These are phyloP conservation scores for Tremellales sp. DNA, from an alignment of 1,284 basidiomycete genomes.

Conservation along the genomic window DNA sequence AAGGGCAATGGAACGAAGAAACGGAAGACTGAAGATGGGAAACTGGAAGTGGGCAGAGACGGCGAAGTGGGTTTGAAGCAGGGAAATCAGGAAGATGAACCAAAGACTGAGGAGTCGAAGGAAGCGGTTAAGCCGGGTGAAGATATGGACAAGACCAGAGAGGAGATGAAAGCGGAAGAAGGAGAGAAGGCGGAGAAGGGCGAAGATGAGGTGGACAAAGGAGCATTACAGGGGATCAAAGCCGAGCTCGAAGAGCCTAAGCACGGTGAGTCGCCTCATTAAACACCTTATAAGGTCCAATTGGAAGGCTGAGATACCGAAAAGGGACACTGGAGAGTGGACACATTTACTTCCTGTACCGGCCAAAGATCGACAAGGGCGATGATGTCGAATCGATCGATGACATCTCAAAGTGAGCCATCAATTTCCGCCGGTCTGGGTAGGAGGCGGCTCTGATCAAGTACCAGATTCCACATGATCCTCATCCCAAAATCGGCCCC, in stretches of 20 bases:
- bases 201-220: constrained; percentile 1
- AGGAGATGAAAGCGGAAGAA: constrained; percentile 6
- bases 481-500: constrained; percentile 55
- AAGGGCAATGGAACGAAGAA: constrained; percentile 11
- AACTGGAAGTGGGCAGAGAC: constrained; percentile 16
- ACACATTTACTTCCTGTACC: constrained; percentile 63
- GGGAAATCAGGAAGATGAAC: constrained; percentile 1
- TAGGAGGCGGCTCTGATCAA: background rate
- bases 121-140: constrained; percentile 7
- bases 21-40: constrained; percentile 15
- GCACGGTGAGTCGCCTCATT: constrained; percentile 19
- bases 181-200: constrained; percentile 3
- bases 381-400: constrained; percentile 58
- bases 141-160: constrained; percentile 1
- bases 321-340: constrained; percentile 43
- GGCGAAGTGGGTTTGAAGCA: constrained; percentile 17
- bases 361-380: constrained; percentile 57
- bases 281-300: background rate
- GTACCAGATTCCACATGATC: constrained; percentile 55
- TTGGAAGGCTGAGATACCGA: background rate
- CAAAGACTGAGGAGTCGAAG: constrained; percentile 4
- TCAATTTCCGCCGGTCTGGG: background rate
- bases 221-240: background rate
- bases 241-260: constrained; percentile 21
- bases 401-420: constrained; percentile 55